Evolutionary conservation across 768 basidiomycete species (phyloP).

Genomic region (Saitozyma podzolica): DNA sequence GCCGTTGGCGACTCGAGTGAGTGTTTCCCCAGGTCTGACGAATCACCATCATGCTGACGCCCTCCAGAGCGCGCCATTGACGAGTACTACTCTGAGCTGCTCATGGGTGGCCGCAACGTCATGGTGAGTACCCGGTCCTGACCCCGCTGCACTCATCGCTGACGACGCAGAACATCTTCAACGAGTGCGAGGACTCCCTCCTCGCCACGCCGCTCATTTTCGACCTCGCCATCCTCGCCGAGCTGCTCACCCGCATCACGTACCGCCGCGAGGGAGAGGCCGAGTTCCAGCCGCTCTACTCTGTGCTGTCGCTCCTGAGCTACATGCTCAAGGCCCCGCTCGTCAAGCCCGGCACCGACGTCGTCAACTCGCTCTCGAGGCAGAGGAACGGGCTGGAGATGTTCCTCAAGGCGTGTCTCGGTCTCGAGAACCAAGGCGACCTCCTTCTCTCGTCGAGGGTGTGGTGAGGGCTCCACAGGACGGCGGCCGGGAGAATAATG

Average conservation of each 20-base stretch:
- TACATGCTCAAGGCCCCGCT: conserved; percentile 99
- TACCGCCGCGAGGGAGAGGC: conserved; percentile 63
- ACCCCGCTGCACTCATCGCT: conserved; percentile 1
- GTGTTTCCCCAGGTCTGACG: conserved; percentile 3
- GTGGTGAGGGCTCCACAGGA: conserved; percentile 62
- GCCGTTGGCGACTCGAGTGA: conserved; percentile 87
- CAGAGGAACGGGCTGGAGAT: conserved; percentile 91
- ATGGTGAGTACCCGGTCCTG: conserved; percentile 55
- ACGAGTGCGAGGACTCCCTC: conserved; percentile 97
- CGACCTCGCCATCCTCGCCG: conserved; percentile 87
- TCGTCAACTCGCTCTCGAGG: conserved; percentile 91
- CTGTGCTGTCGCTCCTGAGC: conserved; percentile 84
- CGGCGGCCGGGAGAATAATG: too few relatives aligned
- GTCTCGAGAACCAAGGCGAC: conserved; percentile 78
- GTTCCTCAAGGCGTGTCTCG: conserved; percentile 92
- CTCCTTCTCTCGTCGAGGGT: conserved; percentile 81
- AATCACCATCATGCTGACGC: not conserved
- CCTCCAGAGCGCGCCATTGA: conserved; percentile 70
- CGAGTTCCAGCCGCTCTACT: conserved; percentile 82
- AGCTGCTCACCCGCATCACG: conserved; percentile 87
- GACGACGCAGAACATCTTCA: conserved; percentile 61
- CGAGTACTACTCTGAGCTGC: conserved; percentile 97
- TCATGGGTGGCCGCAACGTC: conserved; percentile 93
- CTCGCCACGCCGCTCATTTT: conserved; percentile 94
- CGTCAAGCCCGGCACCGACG: conserved; percentile 83